Evolutionary conservation across 2,329 filamentous ascomycete genomes (phyloP), one percentile per base, ranked within the genome.

Genomic region (Beauveria bassiana): DNA sequence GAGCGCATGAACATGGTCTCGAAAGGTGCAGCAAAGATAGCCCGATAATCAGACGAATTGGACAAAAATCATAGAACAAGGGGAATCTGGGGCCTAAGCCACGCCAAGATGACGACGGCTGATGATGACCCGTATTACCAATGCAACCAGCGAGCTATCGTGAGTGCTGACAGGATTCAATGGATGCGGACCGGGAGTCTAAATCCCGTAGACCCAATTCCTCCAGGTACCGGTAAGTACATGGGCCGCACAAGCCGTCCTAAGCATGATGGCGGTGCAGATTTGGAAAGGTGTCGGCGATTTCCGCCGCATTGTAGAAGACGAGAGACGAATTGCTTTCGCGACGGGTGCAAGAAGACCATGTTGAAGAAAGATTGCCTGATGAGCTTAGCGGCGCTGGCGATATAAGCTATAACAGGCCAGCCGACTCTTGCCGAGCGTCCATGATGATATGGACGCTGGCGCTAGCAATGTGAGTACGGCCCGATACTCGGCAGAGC

Each of bases 51-150:
- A 38, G 34, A 38, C 34, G 34, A 38, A 38, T 38, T 38, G 12
- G 16, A 5, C 14, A 38, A 38, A 38, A 16, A 16, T 12, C 14
- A 38, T 38, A 16, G 34, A 38, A 38, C 34, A 38, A 38, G 34
- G 12, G 16, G 34, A 16, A 45, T 28, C 14, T 31, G 18, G 47
- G 22, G 34, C 46, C 49, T 47, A 43, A 59, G 57, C 57, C 57
- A 59, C 57, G 45, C 47, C 22, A 7, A 22, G 57, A 59, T 59
- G 57, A 59, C 57, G 57, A 52, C 18, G 38, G 47, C 46, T 26
- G 31, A 22, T 28, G 38, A 58, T 34, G 55, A 49, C 40, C 5
- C 42, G 22, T 34, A 52, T 16, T 38, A 16, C 14, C 14, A 38
- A 52, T n/a, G 14, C 18, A 20, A n/a, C 3, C 14, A n/a, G 50